Conservation (phyloP, 2,329 filamentous ascomycete genomes). For the Chaetomiaceae sp. region DNA sequence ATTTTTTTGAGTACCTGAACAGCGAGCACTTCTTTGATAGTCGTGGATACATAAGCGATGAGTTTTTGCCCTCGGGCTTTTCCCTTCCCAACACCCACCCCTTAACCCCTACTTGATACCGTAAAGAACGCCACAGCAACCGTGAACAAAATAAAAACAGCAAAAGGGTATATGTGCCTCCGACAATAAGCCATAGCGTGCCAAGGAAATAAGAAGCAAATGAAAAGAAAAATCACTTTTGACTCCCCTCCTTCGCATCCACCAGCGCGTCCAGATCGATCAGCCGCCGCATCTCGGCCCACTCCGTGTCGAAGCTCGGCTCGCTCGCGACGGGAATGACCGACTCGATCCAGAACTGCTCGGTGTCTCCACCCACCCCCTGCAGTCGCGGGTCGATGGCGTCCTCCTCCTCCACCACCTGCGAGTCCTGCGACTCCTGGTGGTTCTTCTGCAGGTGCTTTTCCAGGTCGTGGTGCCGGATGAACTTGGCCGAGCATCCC, state of each 20-base stretch:
- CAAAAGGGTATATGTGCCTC: conserved; percentile 13
- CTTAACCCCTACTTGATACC: neutral
- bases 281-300: conserved; percentile 24
- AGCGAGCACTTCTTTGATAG: too few species aligned
- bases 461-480: conserved; percentile 47
- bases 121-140: neutral
- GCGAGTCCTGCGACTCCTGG: neutral
- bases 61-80: neutral
- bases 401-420: conserved; percentile 1
- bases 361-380: neutral
- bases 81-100: too few species aligned
- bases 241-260: conserved; percentile 1
- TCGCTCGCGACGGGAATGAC: neutral
- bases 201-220: neutral
- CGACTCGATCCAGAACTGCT: conserved; percentile 14
- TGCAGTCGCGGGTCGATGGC: conserved; percentile 15
- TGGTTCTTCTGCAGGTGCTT: conserved; percentile 38
- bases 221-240: neutral
- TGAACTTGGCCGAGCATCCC: conserved; percentile 44
- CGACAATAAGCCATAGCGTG: neutral
- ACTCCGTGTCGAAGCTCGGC: conserved; percentile 20
- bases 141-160: conserved; percentile 1
- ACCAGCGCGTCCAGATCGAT: conserved; percentile 20
- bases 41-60: too few species aligned
- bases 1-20: too few species aligned